Evolutionary conservation across 2,329 filamentous ascomycete genomes (phyloP).

Genomic region (Ophiostoma sp.): DNA sequence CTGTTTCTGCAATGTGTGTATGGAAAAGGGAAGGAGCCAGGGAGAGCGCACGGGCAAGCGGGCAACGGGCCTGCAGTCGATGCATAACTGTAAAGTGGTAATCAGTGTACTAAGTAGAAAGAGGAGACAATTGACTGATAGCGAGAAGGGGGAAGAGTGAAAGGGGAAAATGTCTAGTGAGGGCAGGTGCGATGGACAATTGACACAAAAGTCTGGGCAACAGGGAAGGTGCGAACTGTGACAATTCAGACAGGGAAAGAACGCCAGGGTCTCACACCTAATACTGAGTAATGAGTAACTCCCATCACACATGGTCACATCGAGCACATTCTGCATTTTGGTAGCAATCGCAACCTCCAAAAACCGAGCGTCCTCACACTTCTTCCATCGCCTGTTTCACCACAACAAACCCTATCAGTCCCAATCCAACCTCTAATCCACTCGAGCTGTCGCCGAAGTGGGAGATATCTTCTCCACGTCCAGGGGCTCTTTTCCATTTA

Average conservation of each 20-base stretch:
- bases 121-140: too few species aligned
- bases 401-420: not conserved
- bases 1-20: not conserved
- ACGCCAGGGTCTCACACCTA: not conserved
- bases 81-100: conserved; percentile 4
- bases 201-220: not conserved
- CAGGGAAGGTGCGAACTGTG: conserved; percentile 5
- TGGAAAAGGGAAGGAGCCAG: conserved; percentile 4
- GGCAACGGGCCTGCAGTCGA: not conserved
- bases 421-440: conserved; percentile 1
- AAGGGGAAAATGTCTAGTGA: conserved; percentile 4
- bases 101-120: conserved; percentile 1
- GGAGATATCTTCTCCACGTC: conserved; percentile 13
- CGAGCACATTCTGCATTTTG: conserved; percentile 9
- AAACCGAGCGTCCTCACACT: not conserved
- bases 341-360: not conserved
- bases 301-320: conserved; percentile 9
- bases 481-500: not conserved
- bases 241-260: conserved; percentile 10
- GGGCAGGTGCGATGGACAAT: not conserved
- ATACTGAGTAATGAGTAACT: not conserved
- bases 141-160: not conserved
- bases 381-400: not conserved
- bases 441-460: conserved; percentile 8
- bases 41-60: not conserved